Conservation (phyloP, 1,284 basidiomycete genomes). For the Fereydounia khargensis region DNA sequence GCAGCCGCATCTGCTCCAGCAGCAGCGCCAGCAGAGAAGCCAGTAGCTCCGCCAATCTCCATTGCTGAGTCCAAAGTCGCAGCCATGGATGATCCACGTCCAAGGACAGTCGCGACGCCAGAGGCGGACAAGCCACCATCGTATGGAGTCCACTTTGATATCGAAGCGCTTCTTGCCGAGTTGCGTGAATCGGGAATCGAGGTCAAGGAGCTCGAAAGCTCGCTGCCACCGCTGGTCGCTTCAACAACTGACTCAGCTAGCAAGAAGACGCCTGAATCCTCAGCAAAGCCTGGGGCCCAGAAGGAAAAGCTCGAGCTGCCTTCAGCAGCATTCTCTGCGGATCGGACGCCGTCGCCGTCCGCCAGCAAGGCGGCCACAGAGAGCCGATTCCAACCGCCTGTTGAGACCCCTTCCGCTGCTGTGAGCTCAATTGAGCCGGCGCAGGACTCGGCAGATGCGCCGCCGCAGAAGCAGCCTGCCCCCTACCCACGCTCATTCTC, state of each 20-base stretch:
- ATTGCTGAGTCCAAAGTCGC: background rate
- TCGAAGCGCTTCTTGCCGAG: slow-evolving; percentile 47
- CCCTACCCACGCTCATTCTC: too few species aligned
- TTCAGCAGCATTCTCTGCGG: background rate
- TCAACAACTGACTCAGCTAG: background rate
- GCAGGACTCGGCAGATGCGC: too few species aligned
- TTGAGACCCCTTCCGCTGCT: too few species aligned
- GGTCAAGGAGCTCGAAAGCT: slow-evolving; percentile 46
- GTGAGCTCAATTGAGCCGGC: too few species aligned
- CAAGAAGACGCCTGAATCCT: background rate
- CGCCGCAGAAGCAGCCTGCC: too few species aligned
- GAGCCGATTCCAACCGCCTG: background rate
- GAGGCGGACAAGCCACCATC: slow-evolving; percentile 24
- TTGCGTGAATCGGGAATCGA: slow-evolving; percentile 46
- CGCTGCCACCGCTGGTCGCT: slow-evolving; percentile 38
- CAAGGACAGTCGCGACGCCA: slow-evolving; percentile 9
- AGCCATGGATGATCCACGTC: background rate
- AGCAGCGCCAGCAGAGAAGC: slow-evolving; percentile 3
- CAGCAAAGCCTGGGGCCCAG: too few species aligned
- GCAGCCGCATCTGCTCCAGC: too few species aligned
- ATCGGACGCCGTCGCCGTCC: background rate
- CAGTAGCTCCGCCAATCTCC: too few species aligned
- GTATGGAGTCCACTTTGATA: slow-evolving; percentile 35
- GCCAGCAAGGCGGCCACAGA: background rate
- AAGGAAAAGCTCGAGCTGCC: background rate